Evolutionary conservation across 306 rosid genomes (phyloP), one percentile per base, ranked within the genome.

Genomic region (Leucaena leucocephala): DNA sequence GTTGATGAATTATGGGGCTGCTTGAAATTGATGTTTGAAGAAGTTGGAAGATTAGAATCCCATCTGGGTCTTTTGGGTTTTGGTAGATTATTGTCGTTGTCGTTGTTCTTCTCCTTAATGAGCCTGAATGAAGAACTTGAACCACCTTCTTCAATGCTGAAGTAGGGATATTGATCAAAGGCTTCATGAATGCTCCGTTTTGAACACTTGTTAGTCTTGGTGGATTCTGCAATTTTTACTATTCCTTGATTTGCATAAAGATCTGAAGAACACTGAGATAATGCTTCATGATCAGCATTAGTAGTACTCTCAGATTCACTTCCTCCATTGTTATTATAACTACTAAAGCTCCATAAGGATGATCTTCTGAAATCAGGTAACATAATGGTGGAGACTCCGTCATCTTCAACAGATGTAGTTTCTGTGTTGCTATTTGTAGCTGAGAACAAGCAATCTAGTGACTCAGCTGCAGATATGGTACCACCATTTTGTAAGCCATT

Each of bases 1-100:
- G 54, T 49, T 49, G 27, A 27, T 27, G 91, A 84, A 66, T 90
- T 89, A 81, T 84, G 84, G n/a, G 98, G 86, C 77, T 91, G 95
- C 75, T 91, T 93, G 49, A 96, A 96, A 66, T 87, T 93, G 81
- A 96, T 93, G 78, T 90, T 95, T 33, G 99, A 87, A 79, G 99
- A 87, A 40, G 79, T 82, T 21, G 90, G 88, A 78, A 42, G 76
- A 85, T 80, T 87, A 22, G 72, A 67, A 40, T 91, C 91, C 83
- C 91, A 90, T 81, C 95, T 92, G 44, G 87, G 84, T 72, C 86
- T 92, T 86, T 95, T 95, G 5, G 83, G 74, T 76, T 85, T 87
- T 22, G 86, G 81, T 49, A 63, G 82, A 76, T 72, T 77, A 52
- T 61, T 61, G n/a, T 34, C 6, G 40, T 57, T 19, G 12, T 33